A percentile compares a stretch with the other conserved stretches of the same genome.
Evolutionary conservation across 345 rosid genomes (phyloP).

Genomic region (Eucalyptus shirleyi): DNA sequence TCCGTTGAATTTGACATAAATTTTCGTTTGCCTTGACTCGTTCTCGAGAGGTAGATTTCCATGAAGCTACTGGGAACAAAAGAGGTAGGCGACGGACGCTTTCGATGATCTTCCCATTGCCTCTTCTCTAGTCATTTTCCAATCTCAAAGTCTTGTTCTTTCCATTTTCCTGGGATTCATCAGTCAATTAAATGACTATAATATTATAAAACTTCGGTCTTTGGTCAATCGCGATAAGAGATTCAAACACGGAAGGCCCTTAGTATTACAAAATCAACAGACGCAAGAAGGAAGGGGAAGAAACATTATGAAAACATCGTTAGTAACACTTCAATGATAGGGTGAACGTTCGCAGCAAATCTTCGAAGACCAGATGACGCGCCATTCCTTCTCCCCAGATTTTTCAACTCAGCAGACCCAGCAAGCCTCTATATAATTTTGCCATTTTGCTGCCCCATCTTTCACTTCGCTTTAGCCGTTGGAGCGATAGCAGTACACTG

Average conservation of each 20-base stretch:
- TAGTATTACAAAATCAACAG: not conserved
- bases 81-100: not conserved
- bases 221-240: not conserved
- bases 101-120: not conserved
- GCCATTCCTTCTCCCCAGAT: not conserved
- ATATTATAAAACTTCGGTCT: not conserved
- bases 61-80: not conserved
- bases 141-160: not conserved
- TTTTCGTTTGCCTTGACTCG: not conserved
- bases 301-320: not conserved
- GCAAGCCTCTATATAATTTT: not conserved
- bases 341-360: not conserved
- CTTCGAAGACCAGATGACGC: not conserved
- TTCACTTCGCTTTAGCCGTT: not conserved
- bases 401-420: not conserved
- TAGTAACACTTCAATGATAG: not conserved
- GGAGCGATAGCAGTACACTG: not conserved
- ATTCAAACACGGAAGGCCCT: not conserved
- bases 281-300: not conserved
- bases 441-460: rapidly evolving
- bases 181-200: not conserved
- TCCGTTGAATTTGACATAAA: not conserved
- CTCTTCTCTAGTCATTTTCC: not conserved
- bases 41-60: not conserved
- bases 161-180: not conserved